Conservation (phyloP, 805 yeast species). For the Barnettozyma vustinii region DNA sequence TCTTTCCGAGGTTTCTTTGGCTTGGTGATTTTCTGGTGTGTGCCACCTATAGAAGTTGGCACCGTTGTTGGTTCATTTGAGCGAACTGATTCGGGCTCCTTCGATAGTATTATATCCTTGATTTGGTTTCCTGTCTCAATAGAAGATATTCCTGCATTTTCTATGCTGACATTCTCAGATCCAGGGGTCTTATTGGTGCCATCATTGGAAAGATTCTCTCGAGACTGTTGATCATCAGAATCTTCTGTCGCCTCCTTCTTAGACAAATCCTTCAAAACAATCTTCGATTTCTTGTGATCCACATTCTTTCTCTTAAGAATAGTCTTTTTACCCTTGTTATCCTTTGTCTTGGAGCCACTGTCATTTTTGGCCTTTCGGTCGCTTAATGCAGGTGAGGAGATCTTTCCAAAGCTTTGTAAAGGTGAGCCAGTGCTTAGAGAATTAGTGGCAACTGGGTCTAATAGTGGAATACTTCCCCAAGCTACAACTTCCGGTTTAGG, state of each 20-base stretch:
- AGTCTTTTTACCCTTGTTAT: conserved; percentile 5
- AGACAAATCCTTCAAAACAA: conserved; percentile 1
- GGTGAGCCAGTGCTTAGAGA: conserved; percentile 2
- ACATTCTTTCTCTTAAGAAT: conserved; percentile 9
- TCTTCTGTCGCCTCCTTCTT: neutral
- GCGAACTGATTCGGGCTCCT: neutral
- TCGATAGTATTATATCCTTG: neutral
- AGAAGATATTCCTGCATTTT: too few species aligned
- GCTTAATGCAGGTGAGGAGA: neutral
- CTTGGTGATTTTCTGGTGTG: neutral
- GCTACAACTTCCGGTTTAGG: neutral
- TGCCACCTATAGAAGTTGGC: neutral
- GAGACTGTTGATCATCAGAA: neutral
- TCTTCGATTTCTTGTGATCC: conserved; percentile 3
- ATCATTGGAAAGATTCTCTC: neutral
- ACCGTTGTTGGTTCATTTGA: neutral
- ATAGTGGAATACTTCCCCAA: neutral
- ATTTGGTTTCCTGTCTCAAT: neutral
- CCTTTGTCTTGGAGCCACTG: neutral
- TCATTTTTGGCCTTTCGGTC: conserved; percentile 1
- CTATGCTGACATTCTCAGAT: neutral
- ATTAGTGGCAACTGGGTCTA: neutral
- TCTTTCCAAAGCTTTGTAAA: conserved; percentile 2
- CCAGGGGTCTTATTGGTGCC: neutral
- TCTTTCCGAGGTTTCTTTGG: neutral